These are phyloP conservation scores for Pharnaceum exiguum DNA, from an alignment of 148 eudicot genomes.

Conservation along the genomic window DNA sequence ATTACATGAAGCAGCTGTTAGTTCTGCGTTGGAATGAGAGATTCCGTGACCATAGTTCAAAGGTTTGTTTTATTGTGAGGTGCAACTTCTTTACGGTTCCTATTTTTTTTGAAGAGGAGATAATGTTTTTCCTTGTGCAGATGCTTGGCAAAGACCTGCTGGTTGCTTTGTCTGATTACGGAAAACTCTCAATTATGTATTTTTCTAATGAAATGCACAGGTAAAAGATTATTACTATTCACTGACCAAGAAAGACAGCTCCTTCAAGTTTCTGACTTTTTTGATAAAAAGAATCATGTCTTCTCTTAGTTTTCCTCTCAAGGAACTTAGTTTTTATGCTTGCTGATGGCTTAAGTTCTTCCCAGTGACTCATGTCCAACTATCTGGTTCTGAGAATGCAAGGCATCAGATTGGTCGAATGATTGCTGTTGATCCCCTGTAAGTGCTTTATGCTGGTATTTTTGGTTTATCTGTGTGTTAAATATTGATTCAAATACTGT, in stretches of 20 bases:
- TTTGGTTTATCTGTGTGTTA: too few species aligned
- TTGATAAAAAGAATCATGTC: too few species aligned
- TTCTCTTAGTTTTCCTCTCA: too few species aligned
- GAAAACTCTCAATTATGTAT: slow-evolving; percentile 83
- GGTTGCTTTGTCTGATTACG: slow-evolving; percentile 84
- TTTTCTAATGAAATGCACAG: slow-evolving; percentile 92
- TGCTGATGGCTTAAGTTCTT: slow-evolving; percentile 53
- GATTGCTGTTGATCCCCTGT: slow-evolving; percentile 85
- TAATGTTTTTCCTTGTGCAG: slow-evolving; percentile 27
- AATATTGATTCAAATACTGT: too few species aligned
- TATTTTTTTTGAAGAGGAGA: neutral
- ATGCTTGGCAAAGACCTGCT: slow-evolving; percentile 61
- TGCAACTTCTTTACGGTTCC: neutral
- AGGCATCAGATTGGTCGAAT: slow-evolving; percentile 78
- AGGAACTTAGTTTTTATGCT: slow-evolving; percentile 15
- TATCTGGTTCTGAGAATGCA: slow-evolving; percentile 77
- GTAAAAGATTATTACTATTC: too few species aligned
- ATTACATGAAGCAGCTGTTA: too few species aligned
- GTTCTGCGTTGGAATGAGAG: slow-evolving; percentile 67
- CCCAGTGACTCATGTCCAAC: slow-evolving; percentile 72
- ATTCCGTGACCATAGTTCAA: slow-evolving; percentile 30
- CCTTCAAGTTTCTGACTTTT: too few species aligned
- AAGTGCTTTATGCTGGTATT: too few species aligned
- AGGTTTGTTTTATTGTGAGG: slow-evolving; percentile 34
- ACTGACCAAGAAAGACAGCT: too few species aligned